Conservation (phyloP, 352 stramenopile genomes). For the Phytophthora sojae region DNA sequence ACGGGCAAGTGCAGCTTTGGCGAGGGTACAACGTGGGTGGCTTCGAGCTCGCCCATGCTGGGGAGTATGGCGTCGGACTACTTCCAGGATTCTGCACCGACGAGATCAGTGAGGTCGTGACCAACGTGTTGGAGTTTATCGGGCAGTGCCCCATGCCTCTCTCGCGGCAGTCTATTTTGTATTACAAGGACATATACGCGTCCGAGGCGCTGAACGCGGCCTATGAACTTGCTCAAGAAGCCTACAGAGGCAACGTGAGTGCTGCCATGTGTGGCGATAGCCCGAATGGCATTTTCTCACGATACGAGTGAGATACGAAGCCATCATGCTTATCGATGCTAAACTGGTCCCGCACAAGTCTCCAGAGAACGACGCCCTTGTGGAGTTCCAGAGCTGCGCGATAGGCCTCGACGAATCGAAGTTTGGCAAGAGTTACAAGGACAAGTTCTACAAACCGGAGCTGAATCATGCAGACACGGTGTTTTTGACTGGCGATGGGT, state of each 20-base stretch:
- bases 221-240: constrained; percentile 40
- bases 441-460: constrained; percentile 45
- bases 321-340: constrained; percentile 24
- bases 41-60: constrained; percentile 32
- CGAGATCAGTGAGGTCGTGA: constrained; percentile 19
- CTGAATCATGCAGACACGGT: constrained; percentile 61
- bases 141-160: constrained; percentile 41
- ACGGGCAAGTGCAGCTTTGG: constrained; percentile 33
- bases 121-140: constrained; percentile 27
- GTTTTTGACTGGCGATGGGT: constrained; percentile 47
- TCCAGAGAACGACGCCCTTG: constrained; percentile 39
- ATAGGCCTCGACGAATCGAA: constrained; percentile 33
- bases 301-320: too few relatives aligned
- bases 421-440: constrained; percentile 44
- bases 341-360: constrained; percentile 38
- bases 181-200: constrained; percentile 38
- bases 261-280: constrained; percentile 50
- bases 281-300: constrained; percentile 41
- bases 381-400: constrained; percentile 60
- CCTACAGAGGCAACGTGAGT: constrained; percentile 42
- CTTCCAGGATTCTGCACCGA: constrained; percentile 41
- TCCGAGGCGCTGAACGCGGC: constrained; percentile 25
- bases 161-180: constrained; percentile 29
- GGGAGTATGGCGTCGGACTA: constrained; percentile 43
- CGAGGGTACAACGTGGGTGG: constrained; percentile 35